Conservation (phyloP, 2,329 filamentous ascomycete species). For the Penicillium sp. region DNA sequence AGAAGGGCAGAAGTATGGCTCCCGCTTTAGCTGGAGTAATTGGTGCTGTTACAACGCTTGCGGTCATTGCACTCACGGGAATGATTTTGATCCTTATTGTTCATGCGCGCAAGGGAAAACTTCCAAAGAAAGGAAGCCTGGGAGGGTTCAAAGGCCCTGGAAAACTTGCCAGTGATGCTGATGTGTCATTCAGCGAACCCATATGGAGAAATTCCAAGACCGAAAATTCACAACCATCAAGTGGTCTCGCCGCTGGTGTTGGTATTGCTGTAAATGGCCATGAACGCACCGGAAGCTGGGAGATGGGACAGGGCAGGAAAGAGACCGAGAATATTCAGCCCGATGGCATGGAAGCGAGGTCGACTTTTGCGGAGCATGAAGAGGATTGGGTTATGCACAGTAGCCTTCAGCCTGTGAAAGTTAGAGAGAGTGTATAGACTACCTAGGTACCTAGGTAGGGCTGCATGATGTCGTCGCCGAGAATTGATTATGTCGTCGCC, state of each 20-base stretch:
- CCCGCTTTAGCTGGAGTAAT: slow-evolving; percentile 55
- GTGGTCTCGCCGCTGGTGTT: slow-evolving; percentile 14
- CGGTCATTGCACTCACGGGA: slow-evolving; percentile 43
- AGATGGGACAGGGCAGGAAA: slow-evolving; percentile 45
- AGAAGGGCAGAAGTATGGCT: slow-evolving; percentile 29
- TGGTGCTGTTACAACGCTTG: slow-evolving; percentile 53
- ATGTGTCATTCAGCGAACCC: slow-evolving; percentile 45
- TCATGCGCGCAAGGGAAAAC: slow-evolving; percentile 44
- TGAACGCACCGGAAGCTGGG: slow-evolving; percentile 58
- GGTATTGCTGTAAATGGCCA: slow-evolving; percentile 39
- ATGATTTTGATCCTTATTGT: slow-evolving; percentile 42
- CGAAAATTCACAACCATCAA: slow-evolving; percentile 29
- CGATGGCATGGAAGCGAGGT: slow-evolving; percentile 8
- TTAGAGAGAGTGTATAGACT: slow-evolving; percentile 48
- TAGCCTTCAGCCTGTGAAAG: slow-evolving; percentile 44
- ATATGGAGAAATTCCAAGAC: slow-evolving; percentile 41
- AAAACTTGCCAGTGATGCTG: slow-evolving; percentile 55
- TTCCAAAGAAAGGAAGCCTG: slow-evolving; percentile 35
- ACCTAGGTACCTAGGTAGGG: no score
- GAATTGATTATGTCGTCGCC: neutral
- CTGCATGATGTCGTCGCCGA: neutral
- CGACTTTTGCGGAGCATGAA: slow-evolving; percentile 48
- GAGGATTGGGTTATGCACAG: slow-evolving; percentile 37
- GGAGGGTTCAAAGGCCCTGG: slow-evolving; percentile 57
- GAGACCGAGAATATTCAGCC: slow-evolving; percentile 13